Evolutionary conservation across 371 early-diverging fungal species (phyloP).

Genomic region (Smittium culicis): DNA sequence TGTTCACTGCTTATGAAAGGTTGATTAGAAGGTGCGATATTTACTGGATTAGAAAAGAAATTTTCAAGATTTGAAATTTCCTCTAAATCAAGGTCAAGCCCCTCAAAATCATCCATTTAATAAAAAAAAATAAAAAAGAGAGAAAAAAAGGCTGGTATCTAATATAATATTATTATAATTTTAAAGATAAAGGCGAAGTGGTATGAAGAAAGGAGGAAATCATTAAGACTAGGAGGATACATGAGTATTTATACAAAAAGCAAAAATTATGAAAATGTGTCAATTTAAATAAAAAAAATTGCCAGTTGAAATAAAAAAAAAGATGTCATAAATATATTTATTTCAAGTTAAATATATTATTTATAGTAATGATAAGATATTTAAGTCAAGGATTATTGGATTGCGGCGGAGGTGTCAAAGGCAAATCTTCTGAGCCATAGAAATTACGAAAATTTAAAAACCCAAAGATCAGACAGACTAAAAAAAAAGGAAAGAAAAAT

Average conservation of each 20-base stretch:
- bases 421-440: neutral
- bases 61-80: neutral
- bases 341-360: no score
- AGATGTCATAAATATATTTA: no score
- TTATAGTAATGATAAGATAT: no score
- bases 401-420: neutral
- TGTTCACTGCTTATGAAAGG: no score
- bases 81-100: neutral
- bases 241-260: neutral
- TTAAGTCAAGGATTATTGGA: no score
- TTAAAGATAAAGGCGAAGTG: no score
- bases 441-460: neutral
- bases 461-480: neutral
- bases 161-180: no score
- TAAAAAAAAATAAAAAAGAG: neutral
- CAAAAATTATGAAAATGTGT: no score
- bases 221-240: neutral
- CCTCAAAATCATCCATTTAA: neutral
- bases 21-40: no score
- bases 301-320: no score
- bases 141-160: neutral
- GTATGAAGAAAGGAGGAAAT: neutral
- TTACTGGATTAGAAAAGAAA: conserved; percentile 4
- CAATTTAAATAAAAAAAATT: no score
- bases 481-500: neutral